Evolutionary conservation across 2,329 filamentous ascomycete genomes (phyloP).

Genomic region (Talaromyces funiculosus): DNA sequence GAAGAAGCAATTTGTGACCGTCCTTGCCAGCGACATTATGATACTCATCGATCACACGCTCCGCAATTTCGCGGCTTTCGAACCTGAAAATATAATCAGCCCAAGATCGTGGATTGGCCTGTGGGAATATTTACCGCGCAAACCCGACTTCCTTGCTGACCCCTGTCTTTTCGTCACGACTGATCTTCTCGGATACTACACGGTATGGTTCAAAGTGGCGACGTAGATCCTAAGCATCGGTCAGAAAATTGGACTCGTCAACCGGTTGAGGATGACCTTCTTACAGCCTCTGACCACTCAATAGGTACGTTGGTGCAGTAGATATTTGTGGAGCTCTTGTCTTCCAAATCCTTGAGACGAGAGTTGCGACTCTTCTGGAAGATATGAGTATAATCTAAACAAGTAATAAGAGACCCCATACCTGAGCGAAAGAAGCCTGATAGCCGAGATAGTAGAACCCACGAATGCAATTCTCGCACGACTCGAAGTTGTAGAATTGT

Average conservation of each 20-base stretch:
- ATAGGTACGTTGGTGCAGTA: slow-evolving; percentile 97
- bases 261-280: slow-evolving; percentile 26
- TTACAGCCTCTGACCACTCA: slow-evolving; percentile 80
- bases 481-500: slow-evolving; percentile 79
- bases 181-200: slow-evolving; percentile 90
- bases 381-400: not conserved
- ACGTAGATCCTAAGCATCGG: slow-evolving; percentile 62
- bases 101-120: slow-evolving; percentile 3
- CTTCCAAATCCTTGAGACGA: slow-evolving; percentile 91
- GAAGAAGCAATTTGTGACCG: slow-evolving; percentile 80
- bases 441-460: slow-evolving; percentile 93
- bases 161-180: slow-evolving; percentile 76
- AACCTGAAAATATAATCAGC: slow-evolving; percentile 55
- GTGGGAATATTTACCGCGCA: slow-evolving; percentile 60
- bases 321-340: slow-evolving; percentile 84
- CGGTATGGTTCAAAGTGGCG: slow-evolving; percentile 48
- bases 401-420: slow-evolving; percentile 36
- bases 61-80: slow-evolving; percentile 80
- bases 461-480: slow-evolving; percentile 93
- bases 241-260: not conserved
- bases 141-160: slow-evolving; percentile 97
- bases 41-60: slow-evolving; percentile 79
- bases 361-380: slow-evolving; percentile 91
- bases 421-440: slow-evolving; percentile 93
- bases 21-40: slow-evolving; percentile 77